Evolutionary conservation across 2,329 filamentous ascomycete genomes (phyloP), one percentile per base, ranked within the genome.

Genomic region (Albophoma yamanashiensis): DNA sequence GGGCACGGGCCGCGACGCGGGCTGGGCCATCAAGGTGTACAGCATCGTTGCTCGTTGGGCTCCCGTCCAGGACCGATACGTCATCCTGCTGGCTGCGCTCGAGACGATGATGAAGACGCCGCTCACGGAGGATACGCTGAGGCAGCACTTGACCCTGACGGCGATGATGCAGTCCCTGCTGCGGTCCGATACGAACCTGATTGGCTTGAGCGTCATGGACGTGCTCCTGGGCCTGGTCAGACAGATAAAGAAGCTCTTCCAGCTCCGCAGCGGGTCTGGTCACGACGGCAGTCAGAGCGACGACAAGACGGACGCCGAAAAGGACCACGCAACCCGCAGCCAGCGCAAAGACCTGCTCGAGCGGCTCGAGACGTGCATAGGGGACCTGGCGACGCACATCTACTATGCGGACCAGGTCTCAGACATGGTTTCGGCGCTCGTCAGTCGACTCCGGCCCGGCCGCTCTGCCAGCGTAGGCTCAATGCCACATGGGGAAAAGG

Each of bases 401-500:
- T 99, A 99, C 77, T 99, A 99, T 71, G 90, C 90, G 1, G 93
- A 97, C 67, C 94, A 99, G 73, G 91, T 97, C 59, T 87, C 89
- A 1, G 94, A 99, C 73, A 97, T 97, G 91, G 86, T 97, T 58
- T 83, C 86, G 25, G 86, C 91, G 0, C 87, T 97, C 53, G 76
- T 97, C 20, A 77, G 83, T 38, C 87, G 91, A 25, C 79, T 97
- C 38, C 94, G 89, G 72, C 90, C 92, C 3, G 72, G 76, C 1
- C 75, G 74, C 43, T 73, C 76, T 2, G 67, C 71, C 22, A 80
- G 77, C 64, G 71, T 72, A 11, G 78, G 71, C 59, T 75, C 79
- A 0, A 74, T 79, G 0, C 73, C 77, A 0, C 73, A 72, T 2
- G 74, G 73, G 3, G 82, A 84, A 59, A 73, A 84, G 80, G 63